Evolutionary conservation across 208 protist genomes (phyloP).

Genomic region (Crithidia mellificae): DNA sequence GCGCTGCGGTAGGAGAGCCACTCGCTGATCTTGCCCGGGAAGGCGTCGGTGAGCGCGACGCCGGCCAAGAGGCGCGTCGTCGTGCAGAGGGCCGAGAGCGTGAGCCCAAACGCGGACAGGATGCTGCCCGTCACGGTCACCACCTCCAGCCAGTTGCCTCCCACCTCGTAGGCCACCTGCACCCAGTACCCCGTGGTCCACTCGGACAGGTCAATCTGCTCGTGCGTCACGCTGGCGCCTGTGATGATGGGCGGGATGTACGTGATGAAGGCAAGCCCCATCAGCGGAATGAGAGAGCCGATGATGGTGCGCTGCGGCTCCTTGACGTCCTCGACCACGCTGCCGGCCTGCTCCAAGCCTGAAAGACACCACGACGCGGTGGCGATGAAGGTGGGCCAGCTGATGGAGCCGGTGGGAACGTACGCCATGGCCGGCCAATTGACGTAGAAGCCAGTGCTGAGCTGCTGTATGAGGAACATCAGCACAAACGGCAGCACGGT

Average conservation of each 20-base stretch:
- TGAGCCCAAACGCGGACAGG: slow-evolving; percentile 70
- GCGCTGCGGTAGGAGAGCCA: slow-evolving; percentile 57
- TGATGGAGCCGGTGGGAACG: slow-evolving; percentile 48
- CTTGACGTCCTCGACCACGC: slow-evolving; percentile 69
- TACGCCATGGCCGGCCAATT: slow-evolving; percentile 73
- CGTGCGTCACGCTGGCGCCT: slow-evolving; percentile 55
- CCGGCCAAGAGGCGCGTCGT: slow-evolving; percentile 70
- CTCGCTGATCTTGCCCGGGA: slow-evolving; percentile 55
- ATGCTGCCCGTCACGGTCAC: slow-evolving; percentile 59
- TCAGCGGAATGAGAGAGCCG: slow-evolving; percentile 57
- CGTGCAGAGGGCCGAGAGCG: slow-evolving; percentile 74
- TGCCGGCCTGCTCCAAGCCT: slow-evolving; percentile 74
- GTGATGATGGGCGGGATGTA: slow-evolving; percentile 77
- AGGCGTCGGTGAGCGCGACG: slow-evolving; percentile 68
- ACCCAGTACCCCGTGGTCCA: slow-evolving; percentile 82
- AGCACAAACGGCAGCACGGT: slow-evolving; percentile 68
- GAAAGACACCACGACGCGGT: slow-evolving; percentile 87
- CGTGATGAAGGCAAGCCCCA: slow-evolving; percentile 66
- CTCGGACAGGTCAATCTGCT: slow-evolving; percentile 47
- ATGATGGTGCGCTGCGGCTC: slow-evolving; percentile 70
- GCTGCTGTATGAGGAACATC: slow-evolving; percentile 62
- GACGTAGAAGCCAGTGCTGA: slow-evolving; percentile 59
- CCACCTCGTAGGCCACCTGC: slow-evolving; percentile 49
- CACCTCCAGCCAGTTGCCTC: slow-evolving; percentile 46
- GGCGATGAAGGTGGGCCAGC: slow-evolving; percentile 74